Evolutionary conservation across 192 early-diverging fungal species (phyloP).

Genomic region (Coemansia sp.): DNA sequence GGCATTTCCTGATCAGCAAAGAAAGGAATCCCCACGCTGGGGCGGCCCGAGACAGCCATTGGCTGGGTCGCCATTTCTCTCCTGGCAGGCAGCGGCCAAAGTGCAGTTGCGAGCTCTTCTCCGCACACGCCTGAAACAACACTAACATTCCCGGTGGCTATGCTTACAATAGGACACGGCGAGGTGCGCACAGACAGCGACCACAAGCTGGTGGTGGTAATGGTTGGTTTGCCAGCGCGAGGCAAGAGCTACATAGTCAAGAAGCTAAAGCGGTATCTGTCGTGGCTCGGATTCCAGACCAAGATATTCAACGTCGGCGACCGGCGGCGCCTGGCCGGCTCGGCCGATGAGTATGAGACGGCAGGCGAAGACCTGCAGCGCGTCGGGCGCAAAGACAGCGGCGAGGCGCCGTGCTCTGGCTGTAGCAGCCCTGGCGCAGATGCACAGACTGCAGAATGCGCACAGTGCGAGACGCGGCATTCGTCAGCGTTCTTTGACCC

Average conservation of each 20-base stretch:
- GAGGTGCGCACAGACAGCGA: slow-evolving; percentile 67
- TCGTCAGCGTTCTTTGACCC: slow-evolving; percentile 94
- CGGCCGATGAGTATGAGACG: slow-evolving; percentile 27
- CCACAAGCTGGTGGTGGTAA: slow-evolving; percentile 90
- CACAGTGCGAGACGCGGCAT: slow-evolving; percentile 57
- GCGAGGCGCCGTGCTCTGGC: slow-evolving; percentile 23
- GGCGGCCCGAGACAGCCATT: background rate
- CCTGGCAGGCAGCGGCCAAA: background rate
- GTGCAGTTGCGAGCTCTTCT: background rate
- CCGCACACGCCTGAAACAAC: background rate
- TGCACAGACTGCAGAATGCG: slow-evolving; percentile 15
- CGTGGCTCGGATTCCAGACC: slow-evolving; percentile 76
- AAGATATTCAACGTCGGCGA: slow-evolving; percentile 96
- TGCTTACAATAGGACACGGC: slow-evolving; percentile 49
- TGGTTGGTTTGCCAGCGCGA: slow-evolving; percentile 94
- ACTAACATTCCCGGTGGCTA: background rate
- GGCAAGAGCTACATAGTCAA: slow-evolving; percentile 97
- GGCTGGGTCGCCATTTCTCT: background rate
- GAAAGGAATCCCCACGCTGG: background rate
- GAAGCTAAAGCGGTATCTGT: slow-evolving; percentile 88
- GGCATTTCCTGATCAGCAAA: background rate
- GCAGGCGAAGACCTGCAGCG: background rate
- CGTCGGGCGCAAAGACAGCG: background rate
- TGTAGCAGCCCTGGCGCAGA: slow-evolving; percentile 28
- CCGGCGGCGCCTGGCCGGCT: slow-evolving; percentile 70